Percentiles rank a stretch among this genome's conserved stretches.
phyloP scores from a whole-genome alignment of 2,329 filamentous ascomycete genomes.

The Penicillium sp. region DNA sequence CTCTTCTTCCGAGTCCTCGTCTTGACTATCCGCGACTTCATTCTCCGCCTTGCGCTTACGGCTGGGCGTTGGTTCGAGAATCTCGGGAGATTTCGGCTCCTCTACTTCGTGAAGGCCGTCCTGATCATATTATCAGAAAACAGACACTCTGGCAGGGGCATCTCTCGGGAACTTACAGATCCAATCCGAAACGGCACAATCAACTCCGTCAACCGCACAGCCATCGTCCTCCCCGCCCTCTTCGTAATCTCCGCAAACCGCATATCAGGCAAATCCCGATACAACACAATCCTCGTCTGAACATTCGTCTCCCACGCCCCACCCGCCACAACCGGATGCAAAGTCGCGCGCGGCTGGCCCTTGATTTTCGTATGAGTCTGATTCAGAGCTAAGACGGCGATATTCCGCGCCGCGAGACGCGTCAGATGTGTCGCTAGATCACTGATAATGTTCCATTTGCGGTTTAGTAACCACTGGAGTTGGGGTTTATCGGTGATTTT shows the following conservation, averaged over 20 bases:
- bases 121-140: slow-evolving; percentile 12
- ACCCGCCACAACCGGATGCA: slow-evolving; percentile 77
- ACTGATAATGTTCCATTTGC: slow-evolving; percentile 66
- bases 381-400: slow-evolving; percentile 76
- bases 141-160: background rate
- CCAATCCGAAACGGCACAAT: slow-evolving; percentile 51
- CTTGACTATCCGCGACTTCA: slow-evolving; percentile 54
- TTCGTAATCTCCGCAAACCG: slow-evolving; percentile 71
- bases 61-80: slow-evolving; percentile 21
- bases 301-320: slow-evolving; percentile 81
- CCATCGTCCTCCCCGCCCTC: slow-evolving; percentile 59
- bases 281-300: slow-evolving; percentile 74
- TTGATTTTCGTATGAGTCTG: slow-evolving; percentile 85
- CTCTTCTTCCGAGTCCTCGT: slow-evolving; percentile 47
- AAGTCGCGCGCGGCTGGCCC: slow-evolving; percentile 66
- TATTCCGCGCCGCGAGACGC: slow-evolving; percentile 74
- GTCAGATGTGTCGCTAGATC: slow-evolving; percentile 66
- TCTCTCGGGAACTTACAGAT: slow-evolving; percentile 36
- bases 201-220: slow-evolving; percentile 36
- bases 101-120: slow-evolving; percentile 17
- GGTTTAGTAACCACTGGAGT: slow-evolving; percentile 43
- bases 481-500: slow-evolving; percentile 50
- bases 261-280: slow-evolving; percentile 70
- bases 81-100: background rate
- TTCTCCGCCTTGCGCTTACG: slow-evolving; percentile 51